A percentile compares a stretch with the other conserved stretches of the same genome.
Evolutionary conservation across 176 grass and related monocot genomes (phyloP).

Genomic region (Aegilops sharonensis): DNA sequence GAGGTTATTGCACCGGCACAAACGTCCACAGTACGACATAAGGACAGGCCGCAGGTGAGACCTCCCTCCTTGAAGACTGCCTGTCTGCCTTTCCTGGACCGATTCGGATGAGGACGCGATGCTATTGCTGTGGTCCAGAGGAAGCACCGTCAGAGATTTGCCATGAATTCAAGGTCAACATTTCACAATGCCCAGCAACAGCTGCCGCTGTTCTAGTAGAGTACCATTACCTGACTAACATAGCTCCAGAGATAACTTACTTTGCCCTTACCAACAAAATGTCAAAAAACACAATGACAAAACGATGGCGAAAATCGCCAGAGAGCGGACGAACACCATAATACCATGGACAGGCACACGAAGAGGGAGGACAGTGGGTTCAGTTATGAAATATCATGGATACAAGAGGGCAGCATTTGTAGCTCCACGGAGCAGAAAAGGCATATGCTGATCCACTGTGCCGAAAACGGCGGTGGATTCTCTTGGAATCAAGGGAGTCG

Average conservation of each 20-base stretch:
- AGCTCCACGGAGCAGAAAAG: neutral
- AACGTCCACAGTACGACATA: neutral
- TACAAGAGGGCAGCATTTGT: neutral
- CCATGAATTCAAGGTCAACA: too few relatives aligned
- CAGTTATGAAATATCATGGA: neutral
- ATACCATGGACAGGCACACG: too few relatives aligned
- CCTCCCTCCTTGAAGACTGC: neutral
- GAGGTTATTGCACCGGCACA: neutral
- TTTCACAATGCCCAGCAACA: too few relatives aligned
- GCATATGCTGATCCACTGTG: conserved; percentile 9
- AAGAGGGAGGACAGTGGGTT: too few relatives aligned
- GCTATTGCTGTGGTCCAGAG: neutral
- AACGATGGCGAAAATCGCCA: too few relatives aligned
- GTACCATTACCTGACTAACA: too few relatives aligned
- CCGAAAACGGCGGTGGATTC: neutral
- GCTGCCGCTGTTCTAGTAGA: too few relatives aligned
- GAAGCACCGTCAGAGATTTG: neutral
- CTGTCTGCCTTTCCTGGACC: too few relatives aligned
- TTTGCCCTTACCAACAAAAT: too few relatives aligned
- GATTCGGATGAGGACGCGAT: neutral
- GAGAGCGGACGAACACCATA: too few relatives aligned
- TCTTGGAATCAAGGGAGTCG: neutral
- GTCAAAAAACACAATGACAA: too few relatives aligned
- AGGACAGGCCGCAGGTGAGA: neutral
- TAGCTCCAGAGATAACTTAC: too few relatives aligned